Evolutionary conservation across 306 rosid genomes (phyloP), one percentile per base, ranked within the genome.

Genomic region (Inga leiocalycina): DNA sequence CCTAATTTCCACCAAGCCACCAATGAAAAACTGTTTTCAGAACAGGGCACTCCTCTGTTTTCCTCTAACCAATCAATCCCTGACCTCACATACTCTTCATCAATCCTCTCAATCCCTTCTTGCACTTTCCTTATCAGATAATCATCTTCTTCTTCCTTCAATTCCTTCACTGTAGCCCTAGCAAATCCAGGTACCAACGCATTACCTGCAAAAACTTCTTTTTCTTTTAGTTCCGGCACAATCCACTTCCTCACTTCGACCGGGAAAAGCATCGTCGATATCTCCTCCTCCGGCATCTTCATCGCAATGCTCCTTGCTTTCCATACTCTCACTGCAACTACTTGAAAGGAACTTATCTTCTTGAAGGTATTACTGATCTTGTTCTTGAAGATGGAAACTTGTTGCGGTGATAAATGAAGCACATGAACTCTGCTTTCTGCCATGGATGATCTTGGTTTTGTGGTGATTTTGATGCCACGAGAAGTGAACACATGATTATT

Each of bases 11-110:
- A 88, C 93, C 95, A 86, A 74, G 91, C 82, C 71, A 90, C 91
- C 75, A 91, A 71, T 17, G 91, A 91, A 80, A 91, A 91, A 84
- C 91, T 76, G 45, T 85, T 83, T 70, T 90, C 90, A 43, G 30
- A 62, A 34, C 89, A 82, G 44, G 95, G 95, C 49, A 90, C 91
- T 6, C 95, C 95, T 46, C 49, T 78, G 10, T 86, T 82, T 74
- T 83, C 80, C 79, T 88, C 95, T 22, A 91, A 88, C 95, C 95
- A 91, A 79, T 88, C 91, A 30, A 89, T 74, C 14, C 89, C 88
- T 4, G 95, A 89, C 68, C 86, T 82, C 8, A 89, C 85, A 59
- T 91, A 91, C 83, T 87, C 91, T 43, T 88, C 86, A 75, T 88
- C 75, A 67, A 91, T 81, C 65, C 91, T 88, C 74, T 89, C 91